phyloP scores from a whole-genome alignment of 805 yeast genomes.

The Wickerhamiella australiensis region DNA sequence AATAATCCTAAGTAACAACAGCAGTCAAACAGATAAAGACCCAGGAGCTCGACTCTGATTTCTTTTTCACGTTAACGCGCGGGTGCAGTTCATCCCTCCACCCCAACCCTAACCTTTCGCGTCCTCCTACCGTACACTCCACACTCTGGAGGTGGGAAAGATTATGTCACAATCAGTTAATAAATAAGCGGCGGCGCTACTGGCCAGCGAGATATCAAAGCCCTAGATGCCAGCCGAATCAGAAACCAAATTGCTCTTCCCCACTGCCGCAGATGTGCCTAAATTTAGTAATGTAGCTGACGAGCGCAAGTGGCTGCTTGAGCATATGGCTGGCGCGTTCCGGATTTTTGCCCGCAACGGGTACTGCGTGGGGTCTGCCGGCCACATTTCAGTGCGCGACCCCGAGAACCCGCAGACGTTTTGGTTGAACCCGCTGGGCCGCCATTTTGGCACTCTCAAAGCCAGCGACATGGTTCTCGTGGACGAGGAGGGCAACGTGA shows the following conservation, averaged over 20 bases:
- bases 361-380: conserved; percentile 67
- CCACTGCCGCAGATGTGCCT: conserved; percentile 18
- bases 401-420: conserved; percentile 70
- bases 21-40: too few species aligned
- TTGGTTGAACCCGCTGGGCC: conserved; percentile 85
- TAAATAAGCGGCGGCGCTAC: background rate
- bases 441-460: conserved; percentile 51
- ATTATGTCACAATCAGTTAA: conserved; percentile 1
- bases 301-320: conserved; percentile 22
- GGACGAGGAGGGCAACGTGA: conserved; percentile 49
- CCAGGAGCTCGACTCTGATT: too few species aligned
- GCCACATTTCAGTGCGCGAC: conserved; percentile 76
- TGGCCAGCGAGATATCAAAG: background rate
- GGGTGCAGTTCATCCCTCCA: too few species aligned
- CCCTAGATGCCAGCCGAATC: background rate
- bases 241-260: conserved; percentile 11
- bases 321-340: conserved; percentile 80
- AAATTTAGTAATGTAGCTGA: conserved; percentile 16
- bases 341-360: conserved; percentile 71
- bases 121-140: conserved; percentile 6
- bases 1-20: too few species aligned
- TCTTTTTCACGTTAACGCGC: too few species aligned
- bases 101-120: background rate
- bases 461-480: conserved; percentile 53
- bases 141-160: background rate